These are phyloP conservation scores for Tetracladium maxilliforme DNA, from an alignment of 2,329 filamentous ascomycete genomes.

Conservation along the genomic window DNA sequence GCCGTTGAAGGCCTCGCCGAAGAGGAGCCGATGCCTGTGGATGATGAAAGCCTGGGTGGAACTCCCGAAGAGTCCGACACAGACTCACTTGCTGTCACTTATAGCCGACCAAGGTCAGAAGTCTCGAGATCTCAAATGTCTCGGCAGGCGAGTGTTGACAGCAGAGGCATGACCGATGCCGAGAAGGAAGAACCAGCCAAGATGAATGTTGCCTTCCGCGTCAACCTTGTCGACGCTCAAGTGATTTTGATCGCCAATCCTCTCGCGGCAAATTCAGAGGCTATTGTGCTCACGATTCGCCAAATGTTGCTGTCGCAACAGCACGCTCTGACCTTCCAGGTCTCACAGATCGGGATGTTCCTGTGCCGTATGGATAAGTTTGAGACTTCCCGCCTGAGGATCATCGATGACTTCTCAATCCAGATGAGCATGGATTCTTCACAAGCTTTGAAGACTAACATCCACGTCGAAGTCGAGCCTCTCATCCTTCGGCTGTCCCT, in stretches of 20 bases:
- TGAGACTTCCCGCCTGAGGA: slow-evolving; percentile 75
- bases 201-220: slow-evolving; percentile 72
- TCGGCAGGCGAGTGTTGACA: slow-evolving; percentile 6
- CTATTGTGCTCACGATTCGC: slow-evolving; percentile 88
- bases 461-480: slow-evolving; percentile 80
- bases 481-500: slow-evolving; percentile 81
- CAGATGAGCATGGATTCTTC: slow-evolving; percentile 74
- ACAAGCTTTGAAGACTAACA: slow-evolving; percentile 50
- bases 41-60: slow-evolving; percentile 38
- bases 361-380: slow-evolving; percentile 97
- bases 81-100: slow-evolving; percentile 37
- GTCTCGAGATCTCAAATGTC: slow-evolving; percentile 11
- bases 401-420: slow-evolving; percentile 92
- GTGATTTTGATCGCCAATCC: slow-evolving; percentile 95
- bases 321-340: slow-evolving; percentile 82
- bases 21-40: slow-evolving; percentile 39
- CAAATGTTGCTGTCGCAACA: slow-evolving; percentile 88
- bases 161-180: too few species aligned
- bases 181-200: slow-evolving; percentile 14
- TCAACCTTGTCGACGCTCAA: slow-evolving; percentile 93
- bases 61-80: slow-evolving; percentile 42
- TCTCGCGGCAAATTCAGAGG: slow-evolving; percentile 76
- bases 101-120: slow-evolving; percentile 21
- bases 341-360: slow-evolving; percentile 95
- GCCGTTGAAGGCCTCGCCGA: slow-evolving; percentile 55